phyloP scores from a whole-genome alignment of 106 monocot genomes.

The Dendrobium nobile region DNA sequence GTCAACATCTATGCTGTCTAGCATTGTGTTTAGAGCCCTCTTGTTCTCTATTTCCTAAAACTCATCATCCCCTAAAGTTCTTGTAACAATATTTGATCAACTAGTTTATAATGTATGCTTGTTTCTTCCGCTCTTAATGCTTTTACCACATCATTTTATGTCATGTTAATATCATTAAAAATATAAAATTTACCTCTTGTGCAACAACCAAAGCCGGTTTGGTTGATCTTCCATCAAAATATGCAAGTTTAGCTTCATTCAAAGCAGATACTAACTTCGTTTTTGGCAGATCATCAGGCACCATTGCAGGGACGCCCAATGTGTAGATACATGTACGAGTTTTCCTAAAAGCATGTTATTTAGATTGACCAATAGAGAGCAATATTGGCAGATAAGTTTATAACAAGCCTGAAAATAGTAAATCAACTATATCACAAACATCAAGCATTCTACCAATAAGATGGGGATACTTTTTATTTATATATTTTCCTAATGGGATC shows the following conservation, averaged over 20 bases:
- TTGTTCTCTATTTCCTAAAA: no score
- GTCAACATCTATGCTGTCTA: no score
- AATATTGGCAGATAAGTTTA: not conserved
- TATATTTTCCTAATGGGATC: no score
- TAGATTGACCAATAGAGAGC: not conserved
- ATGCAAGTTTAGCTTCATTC: conserved; percentile 59
- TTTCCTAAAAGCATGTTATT: conserved; percentile 45
- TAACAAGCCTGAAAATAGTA: no score
- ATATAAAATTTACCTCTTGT: conserved; percentile 49
- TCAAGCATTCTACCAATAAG: no score
- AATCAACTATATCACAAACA: no score
- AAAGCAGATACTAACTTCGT: conserved; percentile 55
- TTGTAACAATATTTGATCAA: no score
- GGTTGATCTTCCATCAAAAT: conserved; percentile 81
- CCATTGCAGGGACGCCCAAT: conserved; percentile 70
- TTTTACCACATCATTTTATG: not conserved
- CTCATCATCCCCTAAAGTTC: no score
- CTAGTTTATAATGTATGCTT: no score
- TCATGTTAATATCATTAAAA: not conserved
- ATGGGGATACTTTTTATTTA: no score
- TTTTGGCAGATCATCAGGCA: conserved; percentile 56
- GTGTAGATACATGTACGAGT: conserved; percentile 95
- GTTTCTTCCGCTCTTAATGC: no score
- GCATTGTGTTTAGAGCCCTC: no score
- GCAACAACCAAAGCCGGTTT: conserved; percentile 89